These are phyloP conservation scores for Agarophyton chilense DNA, from an alignment of 23 red algal genomes.

Conservation along the genomic window DNA sequence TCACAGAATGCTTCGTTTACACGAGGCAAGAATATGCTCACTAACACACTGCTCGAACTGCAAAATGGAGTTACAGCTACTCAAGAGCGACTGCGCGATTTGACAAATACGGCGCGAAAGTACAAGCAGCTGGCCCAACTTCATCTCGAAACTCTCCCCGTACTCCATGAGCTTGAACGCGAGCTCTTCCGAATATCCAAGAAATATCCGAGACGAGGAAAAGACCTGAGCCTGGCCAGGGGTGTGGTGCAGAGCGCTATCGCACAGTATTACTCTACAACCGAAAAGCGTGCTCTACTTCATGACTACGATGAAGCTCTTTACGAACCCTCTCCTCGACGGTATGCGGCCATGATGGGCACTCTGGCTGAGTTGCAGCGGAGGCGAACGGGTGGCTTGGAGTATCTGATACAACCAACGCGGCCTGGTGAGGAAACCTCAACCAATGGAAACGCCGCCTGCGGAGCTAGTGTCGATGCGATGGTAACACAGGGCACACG, in stretches of 20 bases:
- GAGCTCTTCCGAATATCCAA: conserved; percentile 52
- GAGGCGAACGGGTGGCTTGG: background rate
- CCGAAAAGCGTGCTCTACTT: conserved; percentile 23
- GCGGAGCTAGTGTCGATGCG: background rate
- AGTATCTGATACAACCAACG: background rate
- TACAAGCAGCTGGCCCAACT: conserved; percentile 43
- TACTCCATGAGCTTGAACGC: conserved; percentile 53
- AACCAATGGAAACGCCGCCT: background rate
- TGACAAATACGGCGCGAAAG: conserved; percentile 51
- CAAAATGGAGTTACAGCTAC: conserved; percentile 50
- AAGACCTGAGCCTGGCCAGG: conserved; percentile 6
- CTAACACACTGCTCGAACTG: conserved; percentile 26
- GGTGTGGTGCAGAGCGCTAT: conserved; percentile 67
- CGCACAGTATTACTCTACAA: conserved; percentile 55
- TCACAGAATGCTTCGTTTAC: conserved; percentile 19
- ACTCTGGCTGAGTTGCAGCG: conserved; percentile 23
- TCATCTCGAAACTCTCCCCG: conserved; percentile 49
- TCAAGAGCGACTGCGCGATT: conserved; percentile 51
- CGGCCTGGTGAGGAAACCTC: background rate
- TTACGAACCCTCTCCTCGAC: conserved; percentile 38
- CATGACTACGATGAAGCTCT: conserved; percentile 42
- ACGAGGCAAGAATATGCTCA: conserved; percentile 22
- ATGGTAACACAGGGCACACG: conserved; percentile 24
- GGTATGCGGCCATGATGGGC: conserved; percentile 38
- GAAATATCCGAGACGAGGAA: conserved; percentile 2